Conservation (phyloP, 2,329 filamentous ascomycete genomes). For the Sarocladiaceae sp. region DNA sequence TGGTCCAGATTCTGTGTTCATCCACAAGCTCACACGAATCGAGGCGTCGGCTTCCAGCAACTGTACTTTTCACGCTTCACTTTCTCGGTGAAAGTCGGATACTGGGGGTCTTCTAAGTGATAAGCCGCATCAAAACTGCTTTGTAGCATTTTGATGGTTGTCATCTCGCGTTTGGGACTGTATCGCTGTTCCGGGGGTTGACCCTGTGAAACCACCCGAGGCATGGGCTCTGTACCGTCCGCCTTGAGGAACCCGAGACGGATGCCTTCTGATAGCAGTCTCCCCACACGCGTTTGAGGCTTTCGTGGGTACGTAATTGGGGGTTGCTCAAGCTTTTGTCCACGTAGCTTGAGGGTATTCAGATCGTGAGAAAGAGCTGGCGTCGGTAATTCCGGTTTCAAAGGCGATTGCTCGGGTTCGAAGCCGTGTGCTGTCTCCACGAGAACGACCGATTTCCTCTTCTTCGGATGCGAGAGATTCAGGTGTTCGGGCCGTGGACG, state of each 20-base stretch:
- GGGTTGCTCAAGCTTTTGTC: neutral
- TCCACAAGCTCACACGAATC: neutral
- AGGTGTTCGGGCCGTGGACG: neutral
- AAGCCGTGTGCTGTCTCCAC: neutral
- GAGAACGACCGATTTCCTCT: conserved; percentile 1
- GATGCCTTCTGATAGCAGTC: neutral
- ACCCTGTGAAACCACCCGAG: neutral
- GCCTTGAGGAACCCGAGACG: neutral
- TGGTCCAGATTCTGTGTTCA: too few relatives aligned
- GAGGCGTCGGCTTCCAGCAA: neutral
- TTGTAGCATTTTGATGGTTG: neutral
- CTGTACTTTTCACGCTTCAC: neutral
- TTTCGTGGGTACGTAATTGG: neutral
- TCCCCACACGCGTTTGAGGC: neutral
- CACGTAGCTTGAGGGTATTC: neutral
- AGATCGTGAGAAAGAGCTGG: neutral
- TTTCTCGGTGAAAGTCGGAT: too few relatives aligned
- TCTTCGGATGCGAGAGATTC: neutral
- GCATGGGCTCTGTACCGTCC: neutral
- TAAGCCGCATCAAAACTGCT: neutral
- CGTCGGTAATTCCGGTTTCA: neutral
- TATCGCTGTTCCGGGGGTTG: neutral
- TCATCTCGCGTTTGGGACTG: neutral
- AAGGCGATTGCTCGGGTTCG: neutral
- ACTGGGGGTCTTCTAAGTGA: neutral